A percentile compares a stretch with the other conserved stretches of the same genome.
phyloP scores from a whole-genome alignment of 208 protist species.

The Blechomonas ayalai region DNA sequence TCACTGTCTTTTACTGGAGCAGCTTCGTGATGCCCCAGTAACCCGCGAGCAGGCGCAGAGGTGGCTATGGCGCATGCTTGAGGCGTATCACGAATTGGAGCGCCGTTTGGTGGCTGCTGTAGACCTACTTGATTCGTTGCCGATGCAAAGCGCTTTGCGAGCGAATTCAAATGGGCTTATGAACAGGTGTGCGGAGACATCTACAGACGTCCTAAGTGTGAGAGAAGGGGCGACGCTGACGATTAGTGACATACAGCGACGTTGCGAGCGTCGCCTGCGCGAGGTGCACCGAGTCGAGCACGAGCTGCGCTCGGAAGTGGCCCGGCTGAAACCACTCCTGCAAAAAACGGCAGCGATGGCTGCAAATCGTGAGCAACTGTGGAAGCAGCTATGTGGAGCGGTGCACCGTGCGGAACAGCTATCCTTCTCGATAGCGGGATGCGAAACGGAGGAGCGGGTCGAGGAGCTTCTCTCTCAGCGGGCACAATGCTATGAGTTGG shows the following conservation, averaged over 20 bases:
- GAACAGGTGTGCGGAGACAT: too few relatives aligned
- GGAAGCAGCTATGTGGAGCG: slow-evolving; percentile 47
- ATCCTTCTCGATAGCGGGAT: slow-evolving; percentile 35
- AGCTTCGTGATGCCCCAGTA: slow-evolving; percentile 22
- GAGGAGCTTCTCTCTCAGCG: slow-evolving; percentile 21
- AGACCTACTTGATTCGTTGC: slow-evolving; percentile 18
- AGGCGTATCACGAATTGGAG: slow-evolving; percentile 60
- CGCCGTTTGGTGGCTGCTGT: slow-evolving; percentile 49
- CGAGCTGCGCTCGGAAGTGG: slow-evolving; percentile 13
- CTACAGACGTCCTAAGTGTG: too few relatives aligned
- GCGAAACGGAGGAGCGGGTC: slow-evolving; percentile 20
- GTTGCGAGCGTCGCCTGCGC: slow-evolving; percentile 20
- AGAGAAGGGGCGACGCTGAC: background rate
- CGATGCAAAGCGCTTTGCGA: too few relatives aligned
- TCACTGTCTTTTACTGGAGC: slow-evolving; percentile 51
- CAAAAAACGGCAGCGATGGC: slow-evolving; percentile 10
- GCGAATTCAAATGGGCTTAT: too few relatives aligned
- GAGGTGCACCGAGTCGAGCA: slow-evolving; percentile 34
- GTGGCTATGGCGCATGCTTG: slow-evolving; percentile 63
- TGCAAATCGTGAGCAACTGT: slow-evolving; percentile 33
- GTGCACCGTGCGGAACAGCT: slow-evolving; percentile 52
- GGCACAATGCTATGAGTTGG: slow-evolving; percentile 25
- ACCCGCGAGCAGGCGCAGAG: slow-evolving; percentile 40
- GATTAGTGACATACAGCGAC: background rate
- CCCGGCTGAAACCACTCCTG: slow-evolving; percentile 4